Evolutionary conservation across 257 asterid genomes (phyloP).

Genomic region (Datura wrightii): DNA sequence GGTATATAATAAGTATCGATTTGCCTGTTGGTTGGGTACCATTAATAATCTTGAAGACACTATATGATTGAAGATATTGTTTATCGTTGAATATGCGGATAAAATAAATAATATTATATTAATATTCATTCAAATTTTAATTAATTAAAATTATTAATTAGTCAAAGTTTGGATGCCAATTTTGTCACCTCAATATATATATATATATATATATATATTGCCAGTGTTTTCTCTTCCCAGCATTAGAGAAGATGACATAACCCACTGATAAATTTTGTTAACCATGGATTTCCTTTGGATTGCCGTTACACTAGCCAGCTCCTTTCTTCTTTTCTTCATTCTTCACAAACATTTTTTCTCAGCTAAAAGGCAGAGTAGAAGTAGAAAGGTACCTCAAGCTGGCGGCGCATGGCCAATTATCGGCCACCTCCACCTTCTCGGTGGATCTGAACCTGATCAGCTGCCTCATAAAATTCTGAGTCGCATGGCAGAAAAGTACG

Average conservation of each 20-base stretch:
- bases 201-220: no score
- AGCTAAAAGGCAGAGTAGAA: neutral
- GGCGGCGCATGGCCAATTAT: constrained; percentile 34
- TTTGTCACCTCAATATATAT: no score
- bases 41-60: no score
- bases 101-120: no score
- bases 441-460: constrained; percentile 32
- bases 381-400: neutral
- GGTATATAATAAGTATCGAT: no score
- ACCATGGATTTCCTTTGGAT: neutral
- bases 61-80: no score
- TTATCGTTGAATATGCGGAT: no score
- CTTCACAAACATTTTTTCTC: neutral
- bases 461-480: constrained; percentile 38
- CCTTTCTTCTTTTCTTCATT: neutral
- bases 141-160: no score
- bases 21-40: neutral
- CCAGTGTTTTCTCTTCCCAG: neutral
- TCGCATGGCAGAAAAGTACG: constrained; percentile 44
- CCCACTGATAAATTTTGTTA: neutral
- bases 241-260: neutral
- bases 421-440: constrained; percentile 50
- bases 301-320: neutral
- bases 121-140: no score
- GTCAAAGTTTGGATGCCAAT: no score